Percentiles rank a stretch among this genome's conserved stretches.
Evolutionary conservation across 257 asterid genomes (phyloP).

Genomic region (Solanum okadae): DNA sequence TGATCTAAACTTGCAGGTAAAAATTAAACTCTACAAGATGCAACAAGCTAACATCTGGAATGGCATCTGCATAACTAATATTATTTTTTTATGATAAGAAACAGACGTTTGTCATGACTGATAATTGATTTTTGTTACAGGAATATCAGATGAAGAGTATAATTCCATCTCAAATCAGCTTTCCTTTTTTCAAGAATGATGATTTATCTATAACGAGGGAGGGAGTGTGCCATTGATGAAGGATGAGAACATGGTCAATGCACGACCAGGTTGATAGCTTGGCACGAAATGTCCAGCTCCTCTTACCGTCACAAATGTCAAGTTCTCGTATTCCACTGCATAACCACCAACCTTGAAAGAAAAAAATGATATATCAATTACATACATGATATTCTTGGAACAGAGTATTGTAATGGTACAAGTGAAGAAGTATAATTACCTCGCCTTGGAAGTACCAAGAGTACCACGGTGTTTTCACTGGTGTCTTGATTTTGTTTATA

Average conservation of each 20-base stretch:
- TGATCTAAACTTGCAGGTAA: not conserved
- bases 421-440: conserved; percentile 9
- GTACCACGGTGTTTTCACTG: conserved; percentile 43
- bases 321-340: not conserved
- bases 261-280: conserved; percentile 10
- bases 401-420: not conserved
- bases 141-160: not conserved
- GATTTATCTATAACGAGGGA: not conserved
- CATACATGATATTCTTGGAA: not conserved
- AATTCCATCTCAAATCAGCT: not conserved
- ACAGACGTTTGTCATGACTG: not conserved
- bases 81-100: not conserved
- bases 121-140: not conserved
- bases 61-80: not conserved
- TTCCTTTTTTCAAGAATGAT: not conserved
- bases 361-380: not conserved
- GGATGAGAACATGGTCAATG: conserved; percentile 30
- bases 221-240: conserved; percentile 47
- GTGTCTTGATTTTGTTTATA: conserved; percentile 29
- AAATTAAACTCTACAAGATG: not conserved
- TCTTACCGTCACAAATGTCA: not conserved
- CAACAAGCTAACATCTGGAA: not conserved
- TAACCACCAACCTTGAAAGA: not conserved
- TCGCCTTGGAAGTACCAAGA: conserved; percentile 47
- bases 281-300: not conserved